Conservation (phyloP, 148 eudicot species). For the Nepenthes gracilis region DNA sequence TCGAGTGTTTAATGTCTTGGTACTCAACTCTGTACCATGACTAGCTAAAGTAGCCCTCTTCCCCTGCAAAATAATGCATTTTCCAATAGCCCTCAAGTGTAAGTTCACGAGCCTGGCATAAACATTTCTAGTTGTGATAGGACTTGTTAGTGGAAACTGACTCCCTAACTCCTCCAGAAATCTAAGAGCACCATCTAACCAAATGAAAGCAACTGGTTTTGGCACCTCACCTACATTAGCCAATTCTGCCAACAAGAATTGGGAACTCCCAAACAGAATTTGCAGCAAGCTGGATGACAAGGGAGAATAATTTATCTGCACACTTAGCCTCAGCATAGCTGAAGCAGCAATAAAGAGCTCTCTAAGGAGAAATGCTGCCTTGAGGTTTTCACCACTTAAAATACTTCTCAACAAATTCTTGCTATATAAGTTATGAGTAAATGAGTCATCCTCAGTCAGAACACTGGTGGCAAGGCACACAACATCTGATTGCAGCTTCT, state of each 20-base stretch:
- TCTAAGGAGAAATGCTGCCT: conserved; percentile 57
- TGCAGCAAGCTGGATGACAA: conserved; percentile 33
- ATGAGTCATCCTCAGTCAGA: conserved; percentile 20
- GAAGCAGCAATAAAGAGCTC: conserved; percentile 63
- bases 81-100: conserved; percentile 67
- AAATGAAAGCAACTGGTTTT: conserved; percentile 33
- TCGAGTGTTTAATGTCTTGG: conserved; percentile 27
- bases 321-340: conserved; percentile 53
- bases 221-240: conserved; percentile 28
- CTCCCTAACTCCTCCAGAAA: conserved; percentile 70
- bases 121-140: conserved; percentile 24
- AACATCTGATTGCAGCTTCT: conserved; percentile 12
- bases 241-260: conserved; percentile 44
- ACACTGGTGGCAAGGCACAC: conserved; percentile 7
- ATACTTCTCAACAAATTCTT: conserved; percentile 36
- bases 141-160: conserved; percentile 31
- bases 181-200: conserved; percentile 58
- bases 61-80: conserved; percentile 76
- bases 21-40: conserved; percentile 55
- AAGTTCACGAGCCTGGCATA: conserved; percentile 50
- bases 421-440: conserved; percentile 19
- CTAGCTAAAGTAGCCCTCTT: conserved; percentile 64
- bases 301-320: conserved; percentile 33
- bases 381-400: conserved; percentile 51
- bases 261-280: conserved; percentile 40